Evolutionary conservation across 2,329 filamentous ascomycete species (phyloP), one percentile per base, ranked within the genome.

Genomic region (Aspergillus caelatus): DNA sequence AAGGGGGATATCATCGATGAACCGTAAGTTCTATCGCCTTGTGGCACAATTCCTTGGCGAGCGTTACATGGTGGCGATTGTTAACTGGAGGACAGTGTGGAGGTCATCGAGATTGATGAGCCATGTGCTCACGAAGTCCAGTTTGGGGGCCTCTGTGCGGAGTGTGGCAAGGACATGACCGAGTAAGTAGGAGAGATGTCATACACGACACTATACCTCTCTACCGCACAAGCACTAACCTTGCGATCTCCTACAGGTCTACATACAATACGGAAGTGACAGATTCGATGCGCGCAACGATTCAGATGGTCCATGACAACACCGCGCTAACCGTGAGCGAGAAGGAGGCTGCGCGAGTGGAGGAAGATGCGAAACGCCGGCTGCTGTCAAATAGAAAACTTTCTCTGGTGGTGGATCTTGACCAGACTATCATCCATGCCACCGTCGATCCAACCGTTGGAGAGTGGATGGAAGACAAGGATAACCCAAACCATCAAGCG

Each of bases 381-480:
- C 83, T 99, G 48, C 83, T 99, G 50, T 85, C 89, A 63, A 87
- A 91, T 65, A 88, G 91, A 70, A 97, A 96, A 80, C 85, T 99
- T 52, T 96, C 92, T 53, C 85, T 99, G 52, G 95, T 99, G 30
- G 95, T 99, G 70, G 95, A 99, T 83, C 84, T 99, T 60, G 95
- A 99, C 76, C 94, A 98, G 82, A 99, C 95, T 62, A 95, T 99
- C 72, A 99, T 99, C 69, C 95, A 99, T 78, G 95, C 95, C 30
- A 97, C 93, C 66, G 96, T 98, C 72, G 95, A 99, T 71, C 94
- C 94, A 8, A 99, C 95, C 0, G 90, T 99, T 60, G 93, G 90
- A 67, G 94, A 99, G 77, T 99, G 95, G 95, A 92, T 96, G 82
- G 86, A 88, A 57, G 94, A 99, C 76, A 88, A 90, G 28, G 85